Conservation (phyloP, 805 yeast genomes). For the Candida fluviatilis region DNA sequence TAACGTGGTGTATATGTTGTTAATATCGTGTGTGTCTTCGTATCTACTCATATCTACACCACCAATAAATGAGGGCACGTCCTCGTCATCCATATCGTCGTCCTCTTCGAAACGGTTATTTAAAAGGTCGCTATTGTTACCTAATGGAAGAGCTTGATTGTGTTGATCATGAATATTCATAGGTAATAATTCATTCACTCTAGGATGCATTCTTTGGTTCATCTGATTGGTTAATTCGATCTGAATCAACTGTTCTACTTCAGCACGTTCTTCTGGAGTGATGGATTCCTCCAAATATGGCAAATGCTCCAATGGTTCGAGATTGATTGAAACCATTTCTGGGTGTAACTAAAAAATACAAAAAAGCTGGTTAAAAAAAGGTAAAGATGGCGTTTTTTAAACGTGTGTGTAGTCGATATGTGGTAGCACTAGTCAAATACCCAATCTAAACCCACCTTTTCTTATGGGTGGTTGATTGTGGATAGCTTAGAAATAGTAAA, state of each 20-base stretch:
- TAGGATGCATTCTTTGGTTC: slow-evolving; percentile 16
- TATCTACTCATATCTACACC: slow-evolving; percentile 34
- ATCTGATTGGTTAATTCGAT: slow-evolving; percentile 17
- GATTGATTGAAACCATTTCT: slow-evolving; percentile 22
- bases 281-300: slow-evolving; percentile 29
- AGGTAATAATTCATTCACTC: slow-evolving; percentile 17
- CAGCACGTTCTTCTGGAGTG: slow-evolving; percentile 30
- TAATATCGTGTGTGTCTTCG: slow-evolving; percentile 15
- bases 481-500: too few species aligned
- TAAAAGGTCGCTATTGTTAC: not conserved
- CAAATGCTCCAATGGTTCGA: slow-evolving; percentile 35
- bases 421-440: too few species aligned
- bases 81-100: slow-evolving; percentile 15
- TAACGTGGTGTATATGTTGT: slow-evolving; percentile 31
- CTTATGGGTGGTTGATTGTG: too few species aligned
- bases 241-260: slow-evolving; percentile 31
- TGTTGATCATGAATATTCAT: slow-evolving; percentile 6
- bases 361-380: too few species aligned
- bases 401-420: too few species aligned
- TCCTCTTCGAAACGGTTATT: slow-evolving; percentile 16
- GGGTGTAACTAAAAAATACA: too few species aligned
- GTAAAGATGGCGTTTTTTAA: too few species aligned
- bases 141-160: not conserved
- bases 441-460: too few species aligned
- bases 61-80: slow-evolving; percentile 13